Evolutionary conservation across 2,329 filamentous ascomycete species (phyloP), one percentile per base, ranked within the genome.

Genomic region (Myriosclerotinia curreyana): DNA sequence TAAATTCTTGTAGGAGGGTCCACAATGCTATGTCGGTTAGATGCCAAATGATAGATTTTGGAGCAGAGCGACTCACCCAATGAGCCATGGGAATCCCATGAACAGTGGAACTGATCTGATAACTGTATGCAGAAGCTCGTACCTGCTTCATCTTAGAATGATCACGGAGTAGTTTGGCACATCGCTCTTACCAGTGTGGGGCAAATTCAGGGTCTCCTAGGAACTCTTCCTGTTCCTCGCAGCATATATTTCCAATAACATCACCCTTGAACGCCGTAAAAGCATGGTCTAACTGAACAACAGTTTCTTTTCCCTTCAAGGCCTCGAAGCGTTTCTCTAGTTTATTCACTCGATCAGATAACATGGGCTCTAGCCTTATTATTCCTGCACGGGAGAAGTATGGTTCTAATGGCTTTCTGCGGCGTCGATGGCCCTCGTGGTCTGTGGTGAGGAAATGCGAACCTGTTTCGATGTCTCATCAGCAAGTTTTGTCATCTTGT

Each of bases 351-450:
- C 46, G 15, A 2, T 53, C 25, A 8, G 31, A 22, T 4, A 64
- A 17, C 22, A 53, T 54, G 11, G 62, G 46, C 38, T 53, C 46
- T 15, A 60, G 58, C 25, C 25, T 40, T 20, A 17, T 48, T 28
- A 59, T 62, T 17, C 22, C 64, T 60, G 31, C 12, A 36, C 62
- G 59, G 17, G 68, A 69, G 53, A 69, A 69, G 38, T 55, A 68
- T 31, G 64, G 64, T 25, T 67, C 63, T 36, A 67, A 49, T 20
- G 65, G 65, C 40, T 55, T 51, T 59, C 68, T 60, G 25, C 68
- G 48, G 8, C 60, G 25, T 52, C 65, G 60, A 44, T 69, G 68
- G 9, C 63, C 25, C 25, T 69, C 62, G 52, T 69, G 68, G 15
- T 22, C 31, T n/a, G 36, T 53, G 1, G 65, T 62, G 25, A 49